Base-by-base conservation (phyloP, 805 yeast species). In the Isabelozyma rhagii region DNA sequence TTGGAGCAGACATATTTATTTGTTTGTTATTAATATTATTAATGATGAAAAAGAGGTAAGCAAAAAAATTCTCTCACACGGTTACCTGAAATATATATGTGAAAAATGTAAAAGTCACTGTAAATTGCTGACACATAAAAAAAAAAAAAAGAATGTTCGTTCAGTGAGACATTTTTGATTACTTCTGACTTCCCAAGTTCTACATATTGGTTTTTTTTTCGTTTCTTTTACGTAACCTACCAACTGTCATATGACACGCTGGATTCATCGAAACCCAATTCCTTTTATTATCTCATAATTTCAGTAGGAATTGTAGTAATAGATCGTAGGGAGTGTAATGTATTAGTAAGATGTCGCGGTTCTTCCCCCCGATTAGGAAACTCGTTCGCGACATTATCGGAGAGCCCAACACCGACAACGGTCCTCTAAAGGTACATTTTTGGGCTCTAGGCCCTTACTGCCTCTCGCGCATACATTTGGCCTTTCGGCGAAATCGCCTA, bases 1-100 rank as follows among this genome's bases (percentile, higher is more conserved):
- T 68, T 59, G 77, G 75, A 65, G 75, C 68, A 68, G 74, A 64
- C 75, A 69, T 68, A 31, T 31, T 31, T 31, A 31, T 31, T 9
- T 31, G 36, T 31, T 31, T 10, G 36, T 31, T 44, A 56, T 61
- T 51, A 39, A n/a, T 29, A 41, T 36, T 36, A 39, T 44, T 41
- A 45, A 46, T 42, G 41, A 43, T 44, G 40, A 45, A 50, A 45
- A 46, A 38, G 36, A 45, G 34, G 28, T 13, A 31, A 31, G 36
- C 21, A 36, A 25, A 28, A 36, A 41, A 44, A 45, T 43, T 29
- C 34, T 9, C 41, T 39, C 14, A 39, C 11, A 39, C 11, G 18
- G 18, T 39, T 39, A 18, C 36, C 36, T 31, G 41, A 39, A 11
- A 39, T 39, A 39, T 17, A 39, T 39, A 17, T 39, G 14, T 39